These are phyloP conservation scores for Cubamyces sp. DNA, from an alignment of 768 basidiomycete genomes.

Conservation along the genomic window DNA sequence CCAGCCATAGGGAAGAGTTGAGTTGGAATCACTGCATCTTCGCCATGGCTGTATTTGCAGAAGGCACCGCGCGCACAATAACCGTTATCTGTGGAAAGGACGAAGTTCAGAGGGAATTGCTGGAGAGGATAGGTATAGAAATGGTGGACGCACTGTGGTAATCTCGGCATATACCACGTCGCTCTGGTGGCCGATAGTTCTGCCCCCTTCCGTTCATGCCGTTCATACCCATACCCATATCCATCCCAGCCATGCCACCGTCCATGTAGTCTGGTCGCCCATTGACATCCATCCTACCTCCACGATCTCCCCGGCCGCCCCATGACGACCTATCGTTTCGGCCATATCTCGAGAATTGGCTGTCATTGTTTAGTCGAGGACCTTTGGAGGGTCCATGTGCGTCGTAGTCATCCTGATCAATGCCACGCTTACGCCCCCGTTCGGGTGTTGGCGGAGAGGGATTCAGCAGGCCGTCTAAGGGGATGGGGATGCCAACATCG, in stretches of 20 bases:
- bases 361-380: conserved; percentile 65
- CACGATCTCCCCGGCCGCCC: conserved; percentile 42
- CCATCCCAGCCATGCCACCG: conserved; percentile 38
- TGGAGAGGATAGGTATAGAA: background rate
- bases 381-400: conserved; percentile 71
- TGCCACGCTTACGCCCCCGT: conserved; percentile 66
- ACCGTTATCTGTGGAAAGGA: conserved; percentile 67
- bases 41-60: conserved; percentile 94
- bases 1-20: conserved; percentile 65
- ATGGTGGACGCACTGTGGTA: conserved; percentile 77
- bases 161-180: conserved; percentile 83
- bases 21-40: conserved; percentile 79
- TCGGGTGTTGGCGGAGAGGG: conserved; percentile 50
- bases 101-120: conserved; percentile 17
- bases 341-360: conserved; percentile 67
- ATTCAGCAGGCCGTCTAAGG: conserved; percentile 65
- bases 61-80: conserved; percentile 87
- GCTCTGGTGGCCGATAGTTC: conserved; percentile 71
- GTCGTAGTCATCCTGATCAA: conserved; percentile 64
- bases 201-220: conserved; percentile 51
- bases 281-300: conserved; percentile 37
- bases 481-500: conserved; percentile 80
- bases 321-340: conserved; percentile 46
- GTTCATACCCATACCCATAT: conserved; percentile 32
- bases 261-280: conserved; percentile 35